phyloP scores from a whole-genome alignment of 257 asterid genomes.

The Gardenia jasminoides region DNA sequence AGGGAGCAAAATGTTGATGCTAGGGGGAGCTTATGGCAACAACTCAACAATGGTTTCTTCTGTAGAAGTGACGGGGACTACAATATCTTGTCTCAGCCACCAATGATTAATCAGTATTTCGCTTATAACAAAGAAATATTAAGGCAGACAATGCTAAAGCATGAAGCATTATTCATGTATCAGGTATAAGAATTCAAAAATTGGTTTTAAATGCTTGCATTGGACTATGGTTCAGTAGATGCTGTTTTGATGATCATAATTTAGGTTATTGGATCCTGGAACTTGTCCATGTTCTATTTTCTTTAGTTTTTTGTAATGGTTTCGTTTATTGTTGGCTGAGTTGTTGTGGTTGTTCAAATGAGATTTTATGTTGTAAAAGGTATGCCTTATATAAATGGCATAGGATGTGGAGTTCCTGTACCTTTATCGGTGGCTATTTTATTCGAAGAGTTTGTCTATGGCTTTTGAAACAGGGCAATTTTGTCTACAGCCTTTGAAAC shows the following conservation, averaged over 20 bases:
- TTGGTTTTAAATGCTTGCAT: background rate
- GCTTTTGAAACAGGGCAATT: background rate
- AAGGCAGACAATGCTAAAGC: conserved; percentile 61
- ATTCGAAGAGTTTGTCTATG: background rate
- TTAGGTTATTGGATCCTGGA: background rate
- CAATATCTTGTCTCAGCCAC: conserved; percentile 26
- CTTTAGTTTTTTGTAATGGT: background rate
- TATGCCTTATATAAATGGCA: background rate
- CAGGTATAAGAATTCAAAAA: conserved; percentile 47
- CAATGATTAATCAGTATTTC: conserved; percentile 23
- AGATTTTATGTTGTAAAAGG: background rate
- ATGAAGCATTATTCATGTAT: conserved; percentile 65
- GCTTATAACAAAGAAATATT: conserved; percentile 43
- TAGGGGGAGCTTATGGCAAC: conserved; percentile 42
- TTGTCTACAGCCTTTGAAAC: background rate
- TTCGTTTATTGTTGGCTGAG: background rate
- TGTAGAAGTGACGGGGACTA: conserved; percentile 36
- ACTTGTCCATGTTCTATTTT: background rate
- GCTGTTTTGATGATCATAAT: background rate
- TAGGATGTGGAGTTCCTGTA: background rate
- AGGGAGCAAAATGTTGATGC: conserved; percentile 38
- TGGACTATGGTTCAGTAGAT: background rate
- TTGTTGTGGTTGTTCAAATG: background rate
- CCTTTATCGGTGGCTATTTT: background rate
- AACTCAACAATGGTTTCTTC: conserved; percentile 25